Percentiles rank a stretch among this genome's conserved stretches.
Conservation (phyloP, 495 filamentous ascomycete species). For the Penicillium pulvis region DNA sequence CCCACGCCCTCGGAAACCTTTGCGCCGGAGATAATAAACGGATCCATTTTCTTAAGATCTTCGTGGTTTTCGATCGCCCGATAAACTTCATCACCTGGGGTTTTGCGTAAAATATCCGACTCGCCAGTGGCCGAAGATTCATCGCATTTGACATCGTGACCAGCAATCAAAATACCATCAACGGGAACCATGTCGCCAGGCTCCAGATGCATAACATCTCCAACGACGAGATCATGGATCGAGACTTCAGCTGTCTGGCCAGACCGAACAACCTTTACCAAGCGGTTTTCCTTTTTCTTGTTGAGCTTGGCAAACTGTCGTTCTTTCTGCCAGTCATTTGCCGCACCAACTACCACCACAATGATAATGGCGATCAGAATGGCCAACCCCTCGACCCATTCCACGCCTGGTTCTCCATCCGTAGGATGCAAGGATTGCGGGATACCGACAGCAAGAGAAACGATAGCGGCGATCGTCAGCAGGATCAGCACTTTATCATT, state of each 20-base stretch:
- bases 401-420: conserved; percentile 58
- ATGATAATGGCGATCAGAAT: conserved; percentile 77
- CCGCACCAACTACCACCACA: conserved; percentile 70
- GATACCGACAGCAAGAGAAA: conserved; percentile 82
- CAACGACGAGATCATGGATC: conserved; percentile 78
- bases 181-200: conserved; percentile 88
- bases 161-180: conserved; percentile 73
- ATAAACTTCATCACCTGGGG: conserved; percentile 74
- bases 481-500: conserved; percentile 84
- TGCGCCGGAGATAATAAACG: conserved; percentile 89
- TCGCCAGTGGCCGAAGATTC: conserved; percentile 86
- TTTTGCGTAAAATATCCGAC: conserved; percentile 78
- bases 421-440: conserved; percentile 59
- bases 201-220: conserved; percentile 81
- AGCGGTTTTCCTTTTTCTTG: conserved; percentile 70
- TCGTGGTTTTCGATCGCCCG: conserved; percentile 76
- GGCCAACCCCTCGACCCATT: conserved; percentile 82
- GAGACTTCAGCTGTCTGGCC: conserved; percentile 77
- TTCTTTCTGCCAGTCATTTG: conserved; percentile 81
- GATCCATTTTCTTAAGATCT: conserved; percentile 80
- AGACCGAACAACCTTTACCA: conserved; percentile 74
- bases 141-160: conserved; percentile 77
- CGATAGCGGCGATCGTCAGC: conserved; percentile 73
- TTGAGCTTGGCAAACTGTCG: conserved; percentile 74
- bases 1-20: conserved; percentile 93